These are phyloP conservation scores for Nepenthes gracilis DNA, from an alignment of 148 eudicot species.

Conservation along the genomic window DNA sequence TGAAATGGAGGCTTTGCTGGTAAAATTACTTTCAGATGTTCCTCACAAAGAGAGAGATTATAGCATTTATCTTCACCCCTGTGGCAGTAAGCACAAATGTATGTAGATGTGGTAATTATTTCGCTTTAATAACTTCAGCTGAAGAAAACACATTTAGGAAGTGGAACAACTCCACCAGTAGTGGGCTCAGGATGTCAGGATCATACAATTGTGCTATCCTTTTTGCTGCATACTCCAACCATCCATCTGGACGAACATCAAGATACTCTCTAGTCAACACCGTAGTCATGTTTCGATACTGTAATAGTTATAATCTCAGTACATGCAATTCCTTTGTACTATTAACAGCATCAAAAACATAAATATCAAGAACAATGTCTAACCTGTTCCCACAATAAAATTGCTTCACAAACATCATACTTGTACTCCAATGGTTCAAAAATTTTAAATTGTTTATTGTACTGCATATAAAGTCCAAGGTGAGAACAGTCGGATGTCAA, in stretches of 20 bases:
- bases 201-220: constrained; percentile 91
- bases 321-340: constrained; percentile 6
- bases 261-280: constrained; percentile 96
- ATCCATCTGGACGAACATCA: constrained; percentile 95
- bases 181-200: constrained; percentile 6
- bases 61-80: constrained; percentile 83
- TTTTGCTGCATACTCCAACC: constrained; percentile 92
- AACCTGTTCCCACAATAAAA: constrained; percentile 98
- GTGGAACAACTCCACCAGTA: constrained; percentile 4
- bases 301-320: constrained; percentile 34
- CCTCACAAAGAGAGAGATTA: constrained; percentile 84
- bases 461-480: constrained; percentile 30
- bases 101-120: too few relatives aligned
- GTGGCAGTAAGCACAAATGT: neutral
- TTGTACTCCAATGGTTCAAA: constrained; percentile 85
- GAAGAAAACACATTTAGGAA: neutral
- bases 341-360: neutral
- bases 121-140: neutral
- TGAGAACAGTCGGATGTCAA: constrained; percentile 1
- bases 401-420: constrained; percentile 81
- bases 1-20: constrained; percentile 92
- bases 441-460: constrained; percentile 68
- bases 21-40: constrained; percentile 68
- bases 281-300: constrained; percentile 99
- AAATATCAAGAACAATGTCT: neutral